Base-by-base conservation (phyloP, 306 rosid species). In the Potentilla sterilis region DNA sequence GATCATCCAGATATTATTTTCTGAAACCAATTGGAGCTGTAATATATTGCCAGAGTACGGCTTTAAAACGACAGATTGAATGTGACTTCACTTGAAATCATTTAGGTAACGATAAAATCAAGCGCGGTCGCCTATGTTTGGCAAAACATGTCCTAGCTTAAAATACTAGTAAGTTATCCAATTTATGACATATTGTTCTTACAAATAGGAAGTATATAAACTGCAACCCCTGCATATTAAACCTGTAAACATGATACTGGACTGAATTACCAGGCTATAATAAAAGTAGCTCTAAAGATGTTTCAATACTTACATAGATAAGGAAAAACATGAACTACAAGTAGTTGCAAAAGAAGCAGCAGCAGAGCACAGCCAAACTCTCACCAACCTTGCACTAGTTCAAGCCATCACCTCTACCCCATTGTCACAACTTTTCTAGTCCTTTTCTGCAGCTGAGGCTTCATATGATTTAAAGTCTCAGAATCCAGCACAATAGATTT, bases 231-330 rank as follows among this genome's bases (percentile, higher is more conserved):
- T 54, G n/a, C 24, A 52, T 52, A 0, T 0, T 6, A 52, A 52
- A 52, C 24, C 11, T 19, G 57, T 51, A n/a, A 49, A 51, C 22
- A 51, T 16, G 22, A 16, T 51, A n/a, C n/a, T n/a, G n/a, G n/a
- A n/a, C n/a, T n/a, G n/a, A n/a, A n/a, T n/a, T n/a, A n/a, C 57
- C 57, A 51, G 57, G 57, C 57, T 51, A 51, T 51, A 51, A 51
- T 49, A 49, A 22, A 1, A 51, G 57, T 18, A 51, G 9, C 57
- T 18, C 1, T 51, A 51, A 51, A 51, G 9, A 2, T 52, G 10
- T 18, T 51, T 6, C 57, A 51, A 19, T 22, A 51, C 19, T 19
- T 7, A 52, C 58, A 52, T 7, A 19, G 57, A 1, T 6, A 51
- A 51, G 21, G 10, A 18, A 18, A 5, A 51, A 6, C 9, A 18